Percentiles rank a stretch among this genome's conserved stretches.
Evolutionary conservation across 352 stramenopile species (phyloP).

Genomic region (Lagenidium giganteum): DNA sequence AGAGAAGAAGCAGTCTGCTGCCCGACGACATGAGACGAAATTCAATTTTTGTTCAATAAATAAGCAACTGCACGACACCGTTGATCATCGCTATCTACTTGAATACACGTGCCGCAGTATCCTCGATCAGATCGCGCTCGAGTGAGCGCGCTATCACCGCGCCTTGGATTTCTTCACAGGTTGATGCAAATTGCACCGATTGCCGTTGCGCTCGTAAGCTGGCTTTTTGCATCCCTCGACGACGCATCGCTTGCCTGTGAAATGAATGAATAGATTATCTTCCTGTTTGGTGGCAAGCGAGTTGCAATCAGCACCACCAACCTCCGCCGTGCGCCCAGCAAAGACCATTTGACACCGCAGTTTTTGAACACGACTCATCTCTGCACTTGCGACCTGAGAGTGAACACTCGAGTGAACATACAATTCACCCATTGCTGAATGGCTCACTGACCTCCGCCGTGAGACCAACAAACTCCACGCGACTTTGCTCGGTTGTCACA

Average conservation of each 20-base stretch:
- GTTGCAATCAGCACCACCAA: constrained; percentile 13
- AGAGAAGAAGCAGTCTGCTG: too few relatives aligned
- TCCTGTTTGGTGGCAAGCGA: not conserved
- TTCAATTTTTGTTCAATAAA: too few relatives aligned
- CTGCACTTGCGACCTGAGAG: constrained; percentile 54
- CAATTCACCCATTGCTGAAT: not conserved
- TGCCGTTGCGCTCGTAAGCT: constrained; percentile 41
- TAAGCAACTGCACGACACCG: not conserved
- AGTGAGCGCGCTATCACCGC: too few relatives aligned
- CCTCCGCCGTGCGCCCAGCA: constrained; percentile 81
- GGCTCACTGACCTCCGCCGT: constrained; percentile 47
- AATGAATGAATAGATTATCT: not conserved
- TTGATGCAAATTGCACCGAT: constrained; percentile 34
- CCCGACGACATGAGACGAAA: too few relatives aligned
- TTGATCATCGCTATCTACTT: not conserved
- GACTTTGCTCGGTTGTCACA: constrained; percentile 76
- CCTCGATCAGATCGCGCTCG: too few relatives aligned
- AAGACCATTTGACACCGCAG: constrained; percentile 67
- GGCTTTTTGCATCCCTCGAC: constrained; percentile 40
- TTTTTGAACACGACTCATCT: constrained; percentile 57
- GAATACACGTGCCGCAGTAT: too few relatives aligned
- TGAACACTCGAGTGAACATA: not conserved
- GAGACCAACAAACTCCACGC: constrained; percentile 73
- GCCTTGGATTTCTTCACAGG: too few relatives aligned
- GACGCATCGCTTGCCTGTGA: constrained; percentile 40